phyloP scores from a whole-genome alignment of 768 basidiomycete species.

The Tephrocybe rancida region DNA sequence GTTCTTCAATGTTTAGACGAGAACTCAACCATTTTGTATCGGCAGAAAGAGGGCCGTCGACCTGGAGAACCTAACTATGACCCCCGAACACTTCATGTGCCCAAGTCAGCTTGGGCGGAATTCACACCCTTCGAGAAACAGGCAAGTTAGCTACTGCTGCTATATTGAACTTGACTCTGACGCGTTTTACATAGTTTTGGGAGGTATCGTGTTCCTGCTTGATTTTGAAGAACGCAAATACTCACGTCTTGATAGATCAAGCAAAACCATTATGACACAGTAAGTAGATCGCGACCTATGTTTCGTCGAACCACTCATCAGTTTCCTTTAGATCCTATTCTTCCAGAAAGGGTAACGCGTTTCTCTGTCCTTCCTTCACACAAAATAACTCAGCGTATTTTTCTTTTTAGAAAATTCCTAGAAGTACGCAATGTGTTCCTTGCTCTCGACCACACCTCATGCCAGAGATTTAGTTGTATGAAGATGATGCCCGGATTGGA shows the following conservation, averaged over 20 bases:
- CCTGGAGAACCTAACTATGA: constrained; percentile 90
- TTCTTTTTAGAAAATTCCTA: constrained; percentile 65
- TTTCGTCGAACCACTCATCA: constrained; percentile 19
- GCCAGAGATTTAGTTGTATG: constrained; percentile 65
- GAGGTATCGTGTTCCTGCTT: constrained; percentile 42
- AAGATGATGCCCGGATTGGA: constrained; percentile 92
- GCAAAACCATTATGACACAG: constrained; percentile 95
- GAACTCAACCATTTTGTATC: constrained; percentile 2
- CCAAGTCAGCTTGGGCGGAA: constrained; percentile 69
- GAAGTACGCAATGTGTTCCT: constrained; percentile 47
- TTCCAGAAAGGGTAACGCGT: constrained; percentile 91
- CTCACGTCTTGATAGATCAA: constrained; percentile 66
- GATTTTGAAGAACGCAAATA: not conserved
- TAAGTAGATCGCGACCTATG: constrained; percentile 28
- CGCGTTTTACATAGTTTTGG: constrained; percentile 57
- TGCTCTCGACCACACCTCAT: not conserved
- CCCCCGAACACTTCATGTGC: constrained; percentile 84
- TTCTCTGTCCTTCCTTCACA: not conserved
- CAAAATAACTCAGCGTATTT: not conserved
- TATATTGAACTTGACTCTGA: not conserved
- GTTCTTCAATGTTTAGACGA: not conserved
- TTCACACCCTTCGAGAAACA: constrained; percentile 98
- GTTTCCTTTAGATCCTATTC: constrained; percentile 71
- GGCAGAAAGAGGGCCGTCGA: constrained; percentile 75
- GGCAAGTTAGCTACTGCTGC: constrained; percentile 34